Evolutionary conservation across 805 yeast genomes (phyloP), one percentile per base, ranked within the genome.

Genomic region (Candida montana): DNA sequence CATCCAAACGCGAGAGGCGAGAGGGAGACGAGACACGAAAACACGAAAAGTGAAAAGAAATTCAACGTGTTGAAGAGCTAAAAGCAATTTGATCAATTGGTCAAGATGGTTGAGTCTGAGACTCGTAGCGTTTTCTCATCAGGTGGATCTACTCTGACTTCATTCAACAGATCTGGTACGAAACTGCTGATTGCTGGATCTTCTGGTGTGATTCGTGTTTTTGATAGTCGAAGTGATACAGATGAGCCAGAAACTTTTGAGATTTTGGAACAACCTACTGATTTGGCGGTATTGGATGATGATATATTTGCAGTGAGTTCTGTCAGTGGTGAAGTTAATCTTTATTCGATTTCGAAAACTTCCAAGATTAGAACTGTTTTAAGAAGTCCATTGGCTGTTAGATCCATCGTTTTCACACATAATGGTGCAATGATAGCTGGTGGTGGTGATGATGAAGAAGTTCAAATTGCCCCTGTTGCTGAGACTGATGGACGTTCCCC

Each of bases 361-460:
- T 36, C 37, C 9, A 21, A 37, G 2, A 16, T 40, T 4, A 46
- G 51, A 4, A 52, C 42, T 9, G 42, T 52, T 2, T 36, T 55
- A n/a, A 53, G 59, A 45, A 51, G 56, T 31, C 42, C 52, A 8
- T 39, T 57, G 6, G 57, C 61, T 60, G 52, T 79, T 18, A 62
- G 84, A 47, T 81, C 75, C 48, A 69, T 75, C 7, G 64, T 63
- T 12, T 73, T 78, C 51, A 75, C 81, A 18, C 84, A 83, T 49
- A 76, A 74, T 38, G 88, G 83, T 0, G 71, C 74, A 28, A 65
- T 76, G 55, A 65, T 71, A 1, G 65, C 79, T 1, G 71, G 78
- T 45, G 89, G 82, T 20, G 90, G 91, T 31, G 85, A 82, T 48
- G 83, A 78, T 47, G 71, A 74, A 33, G 77, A 77, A 41, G 59